phyloP scores from a whole-genome alignment of 345 rosid genomes.

The Cardiospermum halicacabum region DNA sequence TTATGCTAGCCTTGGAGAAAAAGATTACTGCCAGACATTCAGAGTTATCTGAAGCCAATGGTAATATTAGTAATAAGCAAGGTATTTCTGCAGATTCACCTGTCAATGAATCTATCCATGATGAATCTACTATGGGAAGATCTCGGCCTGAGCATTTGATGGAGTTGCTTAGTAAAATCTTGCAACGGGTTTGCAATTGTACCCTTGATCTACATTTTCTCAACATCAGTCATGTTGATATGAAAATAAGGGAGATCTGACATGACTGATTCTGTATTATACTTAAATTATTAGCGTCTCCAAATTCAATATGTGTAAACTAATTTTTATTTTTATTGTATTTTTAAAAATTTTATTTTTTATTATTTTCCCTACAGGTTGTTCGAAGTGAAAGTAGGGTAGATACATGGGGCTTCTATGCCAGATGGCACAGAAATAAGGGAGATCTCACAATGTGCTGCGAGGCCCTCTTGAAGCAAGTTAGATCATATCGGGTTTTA shows the following conservation, averaged over 20 bases:
- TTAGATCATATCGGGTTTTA: slow-evolving; percentile 85
- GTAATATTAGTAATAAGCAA: neutral
- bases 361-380: too few relatives aligned
- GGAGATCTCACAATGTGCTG: slow-evolving; percentile 88
- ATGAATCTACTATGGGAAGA: slow-evolving; percentile 25
- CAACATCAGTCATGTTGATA: neutral
- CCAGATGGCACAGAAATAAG: slow-evolving; percentile 79
- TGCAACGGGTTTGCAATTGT: slow-evolving; percentile 63
- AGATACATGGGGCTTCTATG: slow-evolving; percentile 86
- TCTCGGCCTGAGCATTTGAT: slow-evolving; percentile 53
- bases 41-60: slow-evolving; percentile 7
- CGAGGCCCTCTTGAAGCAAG: slow-evolving; percentile 92
- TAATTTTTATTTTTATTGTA: too few relatives aligned
- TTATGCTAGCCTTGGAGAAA: slow-evolving; percentile 56
- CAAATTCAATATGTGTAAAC: too few relatives aligned
- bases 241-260: too few relatives aligned
- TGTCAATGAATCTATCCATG: slow-evolving; percentile 17
- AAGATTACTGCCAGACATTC: slow-evolving; percentile 28
- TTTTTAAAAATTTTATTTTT: too few relatives aligned
- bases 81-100: slow-evolving; percentile 15
- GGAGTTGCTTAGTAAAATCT: slow-evolving; percentile 62
- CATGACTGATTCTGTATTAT: too few relatives aligned
- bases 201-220: slow-evolving; percentile 6
- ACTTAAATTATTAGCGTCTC: too few relatives aligned
- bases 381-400: slow-evolving; percentile 49